phyloP scores from a whole-genome alignment of 2,329 filamentous ascomycete genomes.

The Ceratocystis papillata region DNA sequence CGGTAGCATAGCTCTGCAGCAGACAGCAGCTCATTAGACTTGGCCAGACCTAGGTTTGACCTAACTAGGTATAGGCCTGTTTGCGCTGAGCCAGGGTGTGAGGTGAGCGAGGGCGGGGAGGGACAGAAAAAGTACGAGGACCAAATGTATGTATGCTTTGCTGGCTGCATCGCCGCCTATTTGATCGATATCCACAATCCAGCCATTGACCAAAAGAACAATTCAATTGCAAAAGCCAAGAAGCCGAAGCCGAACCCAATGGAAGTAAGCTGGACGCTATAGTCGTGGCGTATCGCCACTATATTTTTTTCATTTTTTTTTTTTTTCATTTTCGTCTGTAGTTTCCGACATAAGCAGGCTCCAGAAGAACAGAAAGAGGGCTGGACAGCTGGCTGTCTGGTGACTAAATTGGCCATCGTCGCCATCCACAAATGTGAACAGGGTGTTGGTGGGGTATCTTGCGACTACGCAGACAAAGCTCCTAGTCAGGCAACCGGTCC shows the following conservation, averaged over 20 bases:
- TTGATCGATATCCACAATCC: background rate
- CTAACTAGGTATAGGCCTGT: slow-evolving; percentile 20
- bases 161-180: slow-evolving; percentile 13
- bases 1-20: background rate
- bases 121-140: slow-evolving; percentile 16
- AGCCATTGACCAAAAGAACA: slow-evolving; percentile 15
- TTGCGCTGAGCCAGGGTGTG: slow-evolving; percentile 12
- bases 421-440: background rate
- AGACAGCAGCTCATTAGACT: slow-evolving; percentile 1
- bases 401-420: background rate
- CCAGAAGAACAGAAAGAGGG: background rate
- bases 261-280: background rate
- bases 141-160: slow-evolving; percentile 15
- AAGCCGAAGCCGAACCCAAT: background rate
- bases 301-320: background rate
- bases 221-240: slow-evolving; percentile 13
- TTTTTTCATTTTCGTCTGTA: background rate
- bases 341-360: background rate
- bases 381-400: background rate
- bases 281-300: background rate
- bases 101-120: slow-evolving; percentile 16
- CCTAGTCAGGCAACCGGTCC: background rate
- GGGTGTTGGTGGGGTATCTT: slow-evolving; percentile 5
- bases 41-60: slow-evolving; percentile 15
- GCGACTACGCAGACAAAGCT: slow-evolving; percentile 6